A percentile compares a stretch with the other conserved stretches of the same genome.
These are phyloP conservation scores for Pseudogymnoascus sp. DNA, from an alignment of 2,329 filamentous ascomycete species.

Conservation along the genomic window DNA sequence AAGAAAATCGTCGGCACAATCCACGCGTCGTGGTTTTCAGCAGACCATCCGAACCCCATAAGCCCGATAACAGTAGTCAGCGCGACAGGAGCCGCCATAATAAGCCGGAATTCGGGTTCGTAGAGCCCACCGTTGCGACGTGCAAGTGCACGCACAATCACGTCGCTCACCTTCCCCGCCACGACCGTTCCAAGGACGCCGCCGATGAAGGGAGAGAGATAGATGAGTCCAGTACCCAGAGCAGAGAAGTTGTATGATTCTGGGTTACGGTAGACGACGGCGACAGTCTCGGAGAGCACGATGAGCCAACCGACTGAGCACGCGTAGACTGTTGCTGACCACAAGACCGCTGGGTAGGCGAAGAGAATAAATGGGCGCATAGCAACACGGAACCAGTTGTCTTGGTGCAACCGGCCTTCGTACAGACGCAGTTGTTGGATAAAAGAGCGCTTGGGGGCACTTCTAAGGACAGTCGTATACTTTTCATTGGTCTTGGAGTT, in stretches of 20 bases:
- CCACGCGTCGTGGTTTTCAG: slow-evolving; percentile 66
- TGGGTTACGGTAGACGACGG: slow-evolving; percentile 66
- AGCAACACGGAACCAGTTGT: slow-evolving; percentile 73
- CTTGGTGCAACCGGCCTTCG: slow-evolving; percentile 69
- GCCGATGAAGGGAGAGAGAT: slow-evolving; percentile 83
- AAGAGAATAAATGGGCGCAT: slow-evolving; percentile 78
- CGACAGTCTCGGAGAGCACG: slow-evolving; percentile 81
- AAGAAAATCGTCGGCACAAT: slow-evolving; percentile 94
- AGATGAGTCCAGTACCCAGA: slow-evolving; percentile 76
- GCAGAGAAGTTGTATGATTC: slow-evolving; percentile 72
- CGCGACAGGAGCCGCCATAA: slow-evolving; percentile 78
- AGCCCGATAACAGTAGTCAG: slow-evolving; percentile 75
- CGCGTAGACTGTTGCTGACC: slow-evolving; percentile 78
- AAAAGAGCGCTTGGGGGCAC: slow-evolving; percentile 64
- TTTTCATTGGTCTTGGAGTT: not conserved
- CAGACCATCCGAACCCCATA: slow-evolving; percentile 96
- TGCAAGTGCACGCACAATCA: slow-evolving; percentile 76
- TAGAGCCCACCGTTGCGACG: slow-evolving; percentile 86
- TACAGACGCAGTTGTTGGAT: slow-evolving; percentile 66
- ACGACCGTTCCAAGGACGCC: slow-evolving; percentile 87
- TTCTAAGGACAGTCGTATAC: slow-evolving; percentile 57
- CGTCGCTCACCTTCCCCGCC: slow-evolving; percentile 78
- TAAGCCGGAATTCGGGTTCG: slow-evolving; percentile 84
- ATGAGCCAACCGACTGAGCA: slow-evolving; percentile 93
- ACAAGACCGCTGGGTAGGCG: slow-evolving; percentile 80